Evolutionary conservation across 2,329 filamentous ascomycete genomes (phyloP), one percentile per base, ranked within the genome.

Genomic region (Gnomoniopsis smithogilvyi): DNA sequence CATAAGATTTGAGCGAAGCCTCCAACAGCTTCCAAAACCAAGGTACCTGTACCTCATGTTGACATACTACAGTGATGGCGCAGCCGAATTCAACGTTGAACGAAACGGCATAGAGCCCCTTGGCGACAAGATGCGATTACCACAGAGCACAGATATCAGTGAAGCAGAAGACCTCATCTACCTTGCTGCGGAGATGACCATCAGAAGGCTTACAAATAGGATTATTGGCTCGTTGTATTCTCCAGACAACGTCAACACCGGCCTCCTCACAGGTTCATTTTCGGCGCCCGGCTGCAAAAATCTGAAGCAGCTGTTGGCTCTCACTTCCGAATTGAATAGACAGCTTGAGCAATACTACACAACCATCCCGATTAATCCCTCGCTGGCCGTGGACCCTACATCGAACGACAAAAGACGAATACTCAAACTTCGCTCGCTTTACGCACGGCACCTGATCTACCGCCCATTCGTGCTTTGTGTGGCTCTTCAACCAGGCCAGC

Each of bases 361-460:
- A 36, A 71, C 71, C 7, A 75, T 74, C 30, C 74, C 74, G 1
- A 58, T 74, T 8, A 68, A 70, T 57, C 91, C 89, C 78, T 64
- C 65, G 0, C 70, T 82, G 14, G 86, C 89, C 52, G 68, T 71
- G 1, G 82, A 88, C 49, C 74, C 75, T 1, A 81, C 85, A 10
- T 75, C 85, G 1, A 72, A 73, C 2, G 82, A 90, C 60, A 87
- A 90, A 60, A 85, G 89, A 41, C 78, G 80, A 33, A 85, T 88
- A n/a, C 77, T 91, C 64, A 81, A 88, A 43, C 84, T 85, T 6
- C 90, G 91, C 66, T 91, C 90, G 68, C 91, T 89, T 66, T 87
- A 87, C 57, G 87, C 85, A 1, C 78, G 80, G 21, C 89, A 91
- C 64, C 83, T 91, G 65, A 88, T 90, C 60, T 80, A 89, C 67